phyloP scores from a whole-genome alignment of 129 eudicot species.

The Flaveria linearis region DNA sequence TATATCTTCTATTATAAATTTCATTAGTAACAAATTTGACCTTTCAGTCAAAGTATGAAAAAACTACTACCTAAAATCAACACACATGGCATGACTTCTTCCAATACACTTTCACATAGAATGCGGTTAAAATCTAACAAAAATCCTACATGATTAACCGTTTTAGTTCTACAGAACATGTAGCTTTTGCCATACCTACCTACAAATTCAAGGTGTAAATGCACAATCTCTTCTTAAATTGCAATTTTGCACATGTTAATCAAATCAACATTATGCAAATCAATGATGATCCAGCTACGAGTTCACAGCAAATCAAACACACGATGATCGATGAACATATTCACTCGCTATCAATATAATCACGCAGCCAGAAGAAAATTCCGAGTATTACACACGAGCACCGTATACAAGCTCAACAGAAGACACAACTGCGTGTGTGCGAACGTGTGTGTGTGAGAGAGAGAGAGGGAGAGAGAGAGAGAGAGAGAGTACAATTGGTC shows the following conservation, averaged over 20 bases:
- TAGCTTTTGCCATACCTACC: conserved; percentile 5
- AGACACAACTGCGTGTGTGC: too few species aligned
- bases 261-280: conserved; percentile 6
- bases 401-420: too few species aligned
- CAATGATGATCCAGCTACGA: conserved; percentile 19
- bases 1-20: neutral
- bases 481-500: conserved; percentile 60
- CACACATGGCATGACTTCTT: conserved; percentile 9
- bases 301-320: neutral
- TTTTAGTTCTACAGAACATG: neutral
- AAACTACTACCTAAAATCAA: conserved; percentile 11
- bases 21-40: conserved; percentile 20
- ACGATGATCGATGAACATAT: neutral
- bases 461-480: conserved; percentile 15
- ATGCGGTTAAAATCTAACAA: neutral
- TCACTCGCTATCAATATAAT: conserved; percentile 9
- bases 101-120: neutral
- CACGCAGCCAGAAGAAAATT: conserved; percentile 14
- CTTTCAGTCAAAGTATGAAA: conserved; percentile 25
- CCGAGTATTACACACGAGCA: neutral
- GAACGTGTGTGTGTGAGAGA: too few species aligned
- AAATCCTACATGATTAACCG: conserved; percentile 18
- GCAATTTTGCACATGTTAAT: conserved; percentile 13
- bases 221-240: neutral
- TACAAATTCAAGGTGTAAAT: neutral